Evolutionary conservation across 1,139 yeast species (phyloP).

Genomic region (Candida sp.): DNA sequence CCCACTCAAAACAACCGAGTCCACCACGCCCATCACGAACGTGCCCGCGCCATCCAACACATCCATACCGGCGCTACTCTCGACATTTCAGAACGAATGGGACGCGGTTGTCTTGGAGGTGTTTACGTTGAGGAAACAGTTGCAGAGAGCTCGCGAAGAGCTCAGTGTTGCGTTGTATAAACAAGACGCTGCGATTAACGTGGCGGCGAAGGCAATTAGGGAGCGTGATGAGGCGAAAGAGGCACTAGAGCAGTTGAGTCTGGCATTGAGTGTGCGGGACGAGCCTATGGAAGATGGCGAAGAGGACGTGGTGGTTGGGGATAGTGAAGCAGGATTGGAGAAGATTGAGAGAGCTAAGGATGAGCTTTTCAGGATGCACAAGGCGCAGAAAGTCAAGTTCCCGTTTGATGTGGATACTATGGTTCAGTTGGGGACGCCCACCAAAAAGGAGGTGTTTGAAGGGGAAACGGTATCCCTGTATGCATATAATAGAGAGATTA

Average conservation of each 20-base stretch:
- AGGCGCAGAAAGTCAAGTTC: slow-evolving; percentile 41
- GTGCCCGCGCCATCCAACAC: slow-evolving; percentile 54
- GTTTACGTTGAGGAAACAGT: slow-evolving; percentile 74
- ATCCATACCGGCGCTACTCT: slow-evolving; percentile 79
- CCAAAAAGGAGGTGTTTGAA: neutral
- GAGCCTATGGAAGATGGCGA: slow-evolving; percentile 8
- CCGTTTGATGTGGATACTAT: slow-evolving; percentile 22
- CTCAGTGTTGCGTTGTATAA: slow-evolving; percentile 79
- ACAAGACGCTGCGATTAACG: slow-evolving; percentile 90
- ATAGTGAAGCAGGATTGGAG: slow-evolving; percentile 15
- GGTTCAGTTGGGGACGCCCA: neutral
- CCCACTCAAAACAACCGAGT: slow-evolving; percentile 30
- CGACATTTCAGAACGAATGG: slow-evolving; percentile 88
- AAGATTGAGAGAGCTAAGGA: slow-evolving; percentile 37
- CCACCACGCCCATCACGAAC: slow-evolving; percentile 35
- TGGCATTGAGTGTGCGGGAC: slow-evolving; percentile 17
- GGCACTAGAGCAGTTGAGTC: slow-evolving; percentile 56
- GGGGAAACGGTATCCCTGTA: neutral
- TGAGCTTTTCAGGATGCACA: slow-evolving; percentile 45
- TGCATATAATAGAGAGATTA: slow-evolving; percentile 1
- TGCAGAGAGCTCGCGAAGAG: slow-evolving; percentile 70
- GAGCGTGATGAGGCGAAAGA: slow-evolving; percentile 76
- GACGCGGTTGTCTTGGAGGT: slow-evolving; percentile 86
- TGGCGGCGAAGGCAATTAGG: slow-evolving; percentile 72
- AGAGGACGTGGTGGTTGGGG: slow-evolving; percentile 3